These are phyloP conservation scores for Luffa acutangula DNA, from an alignment of 306 rosid species.

Conservation along the genomic window DNA sequence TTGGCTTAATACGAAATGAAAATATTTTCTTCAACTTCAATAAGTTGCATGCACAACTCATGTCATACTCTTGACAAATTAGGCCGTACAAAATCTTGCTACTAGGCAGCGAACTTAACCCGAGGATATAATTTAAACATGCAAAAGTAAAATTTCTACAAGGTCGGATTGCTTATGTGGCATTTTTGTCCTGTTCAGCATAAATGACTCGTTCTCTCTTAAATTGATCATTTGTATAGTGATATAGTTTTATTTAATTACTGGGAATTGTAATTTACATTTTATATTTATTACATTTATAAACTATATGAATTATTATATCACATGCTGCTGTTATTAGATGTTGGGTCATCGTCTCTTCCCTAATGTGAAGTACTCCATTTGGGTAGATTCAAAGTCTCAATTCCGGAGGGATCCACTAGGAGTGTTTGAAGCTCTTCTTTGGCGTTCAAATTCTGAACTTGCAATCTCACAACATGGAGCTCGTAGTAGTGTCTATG, in stretches of 20 bases:
- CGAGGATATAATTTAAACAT: neutral
- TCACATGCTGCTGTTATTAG: constrained; percentile 25
- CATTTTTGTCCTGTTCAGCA: neutral
- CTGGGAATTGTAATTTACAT: neutral
- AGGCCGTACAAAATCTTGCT: neutral
- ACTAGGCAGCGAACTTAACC: neutral
- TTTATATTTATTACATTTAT: neutral
- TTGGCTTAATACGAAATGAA: neutral
- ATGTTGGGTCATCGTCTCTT: constrained; percentile 93
- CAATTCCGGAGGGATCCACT: constrained; percentile 93
- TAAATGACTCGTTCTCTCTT: neutral
- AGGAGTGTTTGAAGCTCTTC: constrained; percentile 86
- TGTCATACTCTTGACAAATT: neutral
- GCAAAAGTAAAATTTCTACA: neutral
- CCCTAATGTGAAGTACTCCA: constrained; percentile 80
- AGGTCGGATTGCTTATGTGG: neutral
- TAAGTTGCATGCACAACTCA: neutral
- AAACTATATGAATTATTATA: neutral
- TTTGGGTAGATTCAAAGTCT: constrained; percentile 97
- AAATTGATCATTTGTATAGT: neutral
- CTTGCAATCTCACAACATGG: constrained; percentile 96
- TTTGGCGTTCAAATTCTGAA: constrained; percentile 68
- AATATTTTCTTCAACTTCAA: neutral
- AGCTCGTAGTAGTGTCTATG: constrained; percentile 91
- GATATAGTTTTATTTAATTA: neutral